These are phyloP conservation scores for Zalerion maritima DNA, from an alignment of 495 filamentous ascomycete genomes.

Conservation along the genomic window DNA sequence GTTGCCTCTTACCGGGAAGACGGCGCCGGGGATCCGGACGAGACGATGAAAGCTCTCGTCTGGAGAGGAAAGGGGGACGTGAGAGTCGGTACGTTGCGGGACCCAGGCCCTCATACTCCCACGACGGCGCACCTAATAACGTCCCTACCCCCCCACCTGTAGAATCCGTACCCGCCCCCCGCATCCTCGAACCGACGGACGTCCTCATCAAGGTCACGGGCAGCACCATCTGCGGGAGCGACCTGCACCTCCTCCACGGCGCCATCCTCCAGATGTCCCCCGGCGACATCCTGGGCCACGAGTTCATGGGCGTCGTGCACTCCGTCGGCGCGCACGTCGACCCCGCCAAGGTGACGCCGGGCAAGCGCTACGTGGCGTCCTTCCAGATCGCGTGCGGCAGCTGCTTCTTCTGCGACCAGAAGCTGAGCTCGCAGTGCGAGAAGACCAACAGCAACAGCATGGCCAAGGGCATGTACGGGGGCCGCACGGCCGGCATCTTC, in stretches of 20 bases:
- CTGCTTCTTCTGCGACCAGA: constrained; percentile 66
- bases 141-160: constrained; percentile 7
- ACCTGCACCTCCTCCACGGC: constrained; percentile 70
- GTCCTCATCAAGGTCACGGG: constrained; percentile 79
- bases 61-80: constrained; percentile 63
- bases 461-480: constrained; percentile 58
- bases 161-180: constrained; percentile 54
- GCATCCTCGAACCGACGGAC: constrained; percentile 56
- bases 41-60: constrained; percentile 56
- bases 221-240: constrained; percentile 73
- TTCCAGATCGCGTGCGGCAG: constrained; percentile 74
- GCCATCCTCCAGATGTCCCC: constrained; percentile 56
- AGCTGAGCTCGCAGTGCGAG: constrained; percentile 64
- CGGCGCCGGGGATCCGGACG: constrained; percentile 28
- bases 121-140: neutral
- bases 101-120: neutral
- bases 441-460: constrained; percentile 59
- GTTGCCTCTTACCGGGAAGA: constrained; percentile 29
- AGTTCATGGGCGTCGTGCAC: constrained; percentile 75
- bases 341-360: constrained; percentile 38
- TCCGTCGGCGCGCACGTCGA: constrained; percentile 46
- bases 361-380: constrained; percentile 67
- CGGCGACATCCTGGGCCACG: constrained; percentile 83
- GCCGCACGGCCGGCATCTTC: constrained; percentile 57
- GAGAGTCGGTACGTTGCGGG: constrained; percentile 26